Conservation (phyloP, 106 monocot genomes). For the Ottelia alismoides region DNA sequence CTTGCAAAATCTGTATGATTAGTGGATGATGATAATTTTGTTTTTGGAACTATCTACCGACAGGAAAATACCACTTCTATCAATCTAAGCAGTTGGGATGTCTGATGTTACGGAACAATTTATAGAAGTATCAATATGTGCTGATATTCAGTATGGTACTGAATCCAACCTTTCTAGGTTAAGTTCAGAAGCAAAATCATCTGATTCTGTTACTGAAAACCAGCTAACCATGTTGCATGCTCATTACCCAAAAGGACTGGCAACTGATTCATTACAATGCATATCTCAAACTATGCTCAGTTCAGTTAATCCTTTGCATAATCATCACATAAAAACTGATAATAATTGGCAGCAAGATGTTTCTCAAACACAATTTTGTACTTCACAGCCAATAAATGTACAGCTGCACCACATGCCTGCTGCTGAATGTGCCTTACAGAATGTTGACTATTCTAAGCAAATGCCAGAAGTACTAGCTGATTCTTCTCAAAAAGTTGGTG, state of each 20-base stretch:
- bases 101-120: constrained; percentile 10
- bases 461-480: constrained; percentile 7
- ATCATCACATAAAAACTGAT: not conserved
- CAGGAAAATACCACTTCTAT: too few species aligned
- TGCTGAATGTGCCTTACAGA: constrained; percentile 5
- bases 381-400: constrained; percentile 1
- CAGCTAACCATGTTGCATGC: constrained; percentile 15
- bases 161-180: constrained; percentile 8
- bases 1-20: not conserved
- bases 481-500: constrained; percentile 5
- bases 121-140: constrained; percentile 27
- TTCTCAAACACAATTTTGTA: constrained; percentile 2
- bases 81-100: too few species aligned
- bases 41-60: too few species aligned
- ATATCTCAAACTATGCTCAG: constrained; percentile 6
- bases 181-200: constrained; percentile 20
- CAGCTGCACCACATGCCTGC: constrained; percentile 1
- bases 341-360: not conserved
- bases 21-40: not conserved
- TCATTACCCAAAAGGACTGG: constrained; percentile 11
- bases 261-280: constrained; percentile 10
- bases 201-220: constrained; percentile 19
- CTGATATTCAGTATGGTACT: constrained; percentile 27
- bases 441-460: constrained; percentile 2
- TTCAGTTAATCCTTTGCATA: constrained; percentile 8